Evolutionary conservation across 73 alveolate genomes (phyloP).

Genomic region (Paramecium biaurelia): DNA sequence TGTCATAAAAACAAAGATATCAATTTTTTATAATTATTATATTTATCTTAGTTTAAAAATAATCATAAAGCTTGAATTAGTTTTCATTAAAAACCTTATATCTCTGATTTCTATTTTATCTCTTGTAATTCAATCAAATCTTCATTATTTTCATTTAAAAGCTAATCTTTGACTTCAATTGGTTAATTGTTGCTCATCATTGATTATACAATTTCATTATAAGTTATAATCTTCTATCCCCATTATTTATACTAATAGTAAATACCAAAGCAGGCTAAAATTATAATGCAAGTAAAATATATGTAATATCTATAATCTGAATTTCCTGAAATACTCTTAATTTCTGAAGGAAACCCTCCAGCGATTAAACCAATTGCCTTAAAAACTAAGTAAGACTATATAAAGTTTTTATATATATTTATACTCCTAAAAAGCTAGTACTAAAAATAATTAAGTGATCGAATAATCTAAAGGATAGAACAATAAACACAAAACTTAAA

Average conservation of each 20-base stretch:
- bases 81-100: neutral
- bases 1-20: too few species aligned
- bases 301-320: neutral
- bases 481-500: neutral
- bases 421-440: slow-evolving; percentile 20
- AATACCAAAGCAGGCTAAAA: neutral
- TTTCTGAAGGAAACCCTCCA: slow-evolving; percentile 41
- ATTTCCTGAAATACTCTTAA: neutral
- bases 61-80: neutral
- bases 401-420: neutral
- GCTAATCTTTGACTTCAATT: neutral
- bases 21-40: neutral
- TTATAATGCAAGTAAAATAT: neutral
- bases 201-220: neutral
- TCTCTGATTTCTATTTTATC: neutral
- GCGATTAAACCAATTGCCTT: neutral
- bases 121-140: neutral
- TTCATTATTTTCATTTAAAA: neutral
- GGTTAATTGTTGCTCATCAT: neutral
- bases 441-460: slow-evolving; percentile 12
- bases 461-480: neutral
- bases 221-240: neutral
- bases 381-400: neutral
- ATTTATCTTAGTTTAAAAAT: neutral
- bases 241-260: neutral